phyloP scores from a whole-genome alignment of 139 green algal genomes.

The Trebouxia sp. region DNA sequence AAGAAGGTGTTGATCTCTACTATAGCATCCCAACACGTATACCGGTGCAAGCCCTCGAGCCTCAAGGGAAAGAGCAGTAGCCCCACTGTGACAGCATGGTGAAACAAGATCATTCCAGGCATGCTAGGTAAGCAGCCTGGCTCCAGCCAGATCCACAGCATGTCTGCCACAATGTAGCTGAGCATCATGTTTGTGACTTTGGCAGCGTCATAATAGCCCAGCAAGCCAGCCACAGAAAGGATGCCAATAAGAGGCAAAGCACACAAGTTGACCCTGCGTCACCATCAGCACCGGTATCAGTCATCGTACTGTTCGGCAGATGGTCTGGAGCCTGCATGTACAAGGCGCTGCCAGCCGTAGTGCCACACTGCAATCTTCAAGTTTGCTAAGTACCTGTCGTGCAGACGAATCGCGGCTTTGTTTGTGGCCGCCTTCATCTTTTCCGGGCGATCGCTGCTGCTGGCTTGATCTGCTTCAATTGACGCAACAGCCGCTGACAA shows the following conservation, averaged over 20 bases:
- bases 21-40: constrained; percentile 47
- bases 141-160: constrained; percentile 45
- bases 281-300: too few species aligned
- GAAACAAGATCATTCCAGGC: constrained; percentile 44
- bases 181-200: constrained; percentile 35
- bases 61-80: constrained; percentile 48
- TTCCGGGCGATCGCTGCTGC: not conserved
- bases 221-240: constrained; percentile 34
- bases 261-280: constrained; percentile 39
- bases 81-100: constrained; percentile 50
- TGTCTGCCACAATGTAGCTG: constrained; percentile 48
- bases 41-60: constrained; percentile 33
- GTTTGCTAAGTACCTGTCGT: constrained; percentile 11
- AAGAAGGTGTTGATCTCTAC: constrained; percentile 66
- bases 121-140: constrained; percentile 47
- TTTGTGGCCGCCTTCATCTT: not conserved
- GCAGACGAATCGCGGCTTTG: not conserved
- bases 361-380: too few species aligned
- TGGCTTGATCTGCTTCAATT: too few species aligned
- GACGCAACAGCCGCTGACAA: too few species aligned
- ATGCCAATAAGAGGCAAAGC: constrained; percentile 37
- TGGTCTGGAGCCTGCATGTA: not conserved
- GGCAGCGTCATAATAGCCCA: constrained; percentile 29
- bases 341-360: too few species aligned
- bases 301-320: not conserved